Base-by-base conservation (phyloP, 805 yeast species). In the Candida ficus region DNA sequence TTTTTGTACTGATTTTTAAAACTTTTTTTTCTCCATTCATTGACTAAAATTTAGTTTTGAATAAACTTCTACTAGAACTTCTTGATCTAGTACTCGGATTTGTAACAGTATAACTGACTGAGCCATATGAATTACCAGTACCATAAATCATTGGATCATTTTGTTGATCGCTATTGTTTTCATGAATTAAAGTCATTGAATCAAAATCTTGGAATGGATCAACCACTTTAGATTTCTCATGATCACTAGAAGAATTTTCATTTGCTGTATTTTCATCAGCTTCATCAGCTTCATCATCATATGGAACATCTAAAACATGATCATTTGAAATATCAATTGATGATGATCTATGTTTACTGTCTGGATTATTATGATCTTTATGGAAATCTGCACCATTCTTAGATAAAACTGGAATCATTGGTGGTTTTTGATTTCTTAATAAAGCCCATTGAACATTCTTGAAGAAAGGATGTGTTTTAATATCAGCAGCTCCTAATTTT, bases 361-460 rank as follows among this genome's bases (percentile, higher is more conserved):
- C 31, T 19, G 36, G 36, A 13, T 27, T 31, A n/a, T 36, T 36
- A 22, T 43, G 46, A 27, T 39, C 39, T 45, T 63, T 64, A 29
- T 71, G 62, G 41, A 77, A 74, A 39, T 78, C 83, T 18, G 70
- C 60, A n/a, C 70, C 77, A 48, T 67, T 60, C 35, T 70, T 68
- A 10, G 76, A 69, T 33, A 88, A 71, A 0, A 83, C 83, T 0
- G 99, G 99, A 14, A 93, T 81, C 80, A 93, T 81, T 13, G 99
- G 99, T 1, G 99, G 98, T 43, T 83, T 83, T 58, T 83, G 93
- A 61, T 93, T 86, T 52, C 99, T 75, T 42, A 93, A 67, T 44
- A 93, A 69, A 0, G 99, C 97, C 99, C 99, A 93, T 59, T 89
- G 95, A 2, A 87, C 80, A 52, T 70, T 83, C 57, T 89, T 91